phyloP scores from a whole-genome alignment of 129 eudicot species.

The Escallonia rubra region DNA sequence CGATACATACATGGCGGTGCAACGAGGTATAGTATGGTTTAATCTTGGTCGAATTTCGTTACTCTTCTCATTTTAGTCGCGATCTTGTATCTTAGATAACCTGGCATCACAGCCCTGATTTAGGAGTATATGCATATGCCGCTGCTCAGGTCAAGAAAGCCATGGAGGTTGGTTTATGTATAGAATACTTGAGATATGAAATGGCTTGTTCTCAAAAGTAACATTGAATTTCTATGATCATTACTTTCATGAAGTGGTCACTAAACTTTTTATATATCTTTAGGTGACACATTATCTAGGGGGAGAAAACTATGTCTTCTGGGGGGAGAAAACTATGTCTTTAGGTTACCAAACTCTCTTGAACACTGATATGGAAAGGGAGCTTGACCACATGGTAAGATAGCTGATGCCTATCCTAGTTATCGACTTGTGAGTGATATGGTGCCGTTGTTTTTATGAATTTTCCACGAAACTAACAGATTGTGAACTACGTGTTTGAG shows the following conservation, averaged over 20 bases:
- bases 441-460: not conserved
- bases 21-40: conserved; percentile 52
- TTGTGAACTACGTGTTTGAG: not conserved
- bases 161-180: conserved; percentile 60
- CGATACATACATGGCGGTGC: conserved; percentile 98
- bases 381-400: conserved; percentile 88
- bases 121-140: conserved; percentile 84
- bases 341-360: conserved; percentile 92
- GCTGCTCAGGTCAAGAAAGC: conserved; percentile 99
- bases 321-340: conserved; percentile 99
- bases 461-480: not conserved
- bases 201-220: not conserved
- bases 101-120: conserved; percentile 58
- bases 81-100: conserved; percentile 3
- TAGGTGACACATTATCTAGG: conserved; percentile 98
- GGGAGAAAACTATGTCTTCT: conserved; percentile 94
- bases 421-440: not conserved
- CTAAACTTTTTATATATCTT: too few species aligned
- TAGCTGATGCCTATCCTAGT: not conserved
- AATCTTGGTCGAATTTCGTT: not conserved
- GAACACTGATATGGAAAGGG: conserved; percentile 98
- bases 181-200: not conserved
- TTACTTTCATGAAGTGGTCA: too few species aligned
- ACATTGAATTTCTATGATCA: too few species aligned
- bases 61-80: not conserved